Percentiles rank a stretch among this genome's conserved stretches.
Evolutionary conservation across 2,329 filamentous ascomycete species (phyloP).

Genomic region (Colletotrichum tropicale): DNA sequence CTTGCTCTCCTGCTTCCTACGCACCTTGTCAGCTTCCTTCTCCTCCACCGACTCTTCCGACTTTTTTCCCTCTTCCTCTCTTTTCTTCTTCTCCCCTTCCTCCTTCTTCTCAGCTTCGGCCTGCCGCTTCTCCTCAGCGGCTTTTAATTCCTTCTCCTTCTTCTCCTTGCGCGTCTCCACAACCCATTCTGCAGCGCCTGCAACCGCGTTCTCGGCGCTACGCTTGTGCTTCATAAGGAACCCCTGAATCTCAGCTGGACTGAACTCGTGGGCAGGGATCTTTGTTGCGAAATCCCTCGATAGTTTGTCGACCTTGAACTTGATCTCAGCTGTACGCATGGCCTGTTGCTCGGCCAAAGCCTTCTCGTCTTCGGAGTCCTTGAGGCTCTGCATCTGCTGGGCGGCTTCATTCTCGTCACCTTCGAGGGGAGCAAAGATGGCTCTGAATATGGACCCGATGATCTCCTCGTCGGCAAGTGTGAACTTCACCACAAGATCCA

Average conservation of each 20-base stretch:
- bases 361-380: slow-evolving; percentile 21
- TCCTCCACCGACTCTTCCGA: slow-evolving; percentile 26
- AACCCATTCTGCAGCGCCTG: slow-evolving; percentile 53
- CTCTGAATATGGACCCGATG: slow-evolving; percentile 58
- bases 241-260: slow-evolving; percentile 65
- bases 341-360: slow-evolving; percentile 35
- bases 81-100: slow-evolving; percentile 33
- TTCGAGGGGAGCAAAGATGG: slow-evolving; percentile 60
- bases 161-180: slow-evolving; percentile 52
- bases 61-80: slow-evolving; percentile 31
- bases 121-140: slow-evolving; percentile 44
- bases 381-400: neutral
- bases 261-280: slow-evolving; percentile 62
- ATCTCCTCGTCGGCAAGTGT: slow-evolving; percentile 57
- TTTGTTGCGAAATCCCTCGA: slow-evolving; percentile 52
- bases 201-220: slow-evolving; percentile 52
- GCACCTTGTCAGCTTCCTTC: slow-evolving; percentile 24
- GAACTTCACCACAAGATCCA: slow-evolving; percentile 66
- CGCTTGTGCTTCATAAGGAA: slow-evolving; percentile 62
- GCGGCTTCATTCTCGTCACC: slow-evolving; percentile 37
- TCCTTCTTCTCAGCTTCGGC: slow-evolving; percentile 39
- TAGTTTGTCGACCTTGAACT: slow-evolving; percentile 47
- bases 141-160: slow-evolving; percentile 47
- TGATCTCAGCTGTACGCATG: slow-evolving; percentile 36
- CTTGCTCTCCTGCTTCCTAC: slow-evolving; percentile 18